Evolutionary conservation across 78 protist species (phyloP).

Genomic region (Tieghemostelium lacteum): DNA sequence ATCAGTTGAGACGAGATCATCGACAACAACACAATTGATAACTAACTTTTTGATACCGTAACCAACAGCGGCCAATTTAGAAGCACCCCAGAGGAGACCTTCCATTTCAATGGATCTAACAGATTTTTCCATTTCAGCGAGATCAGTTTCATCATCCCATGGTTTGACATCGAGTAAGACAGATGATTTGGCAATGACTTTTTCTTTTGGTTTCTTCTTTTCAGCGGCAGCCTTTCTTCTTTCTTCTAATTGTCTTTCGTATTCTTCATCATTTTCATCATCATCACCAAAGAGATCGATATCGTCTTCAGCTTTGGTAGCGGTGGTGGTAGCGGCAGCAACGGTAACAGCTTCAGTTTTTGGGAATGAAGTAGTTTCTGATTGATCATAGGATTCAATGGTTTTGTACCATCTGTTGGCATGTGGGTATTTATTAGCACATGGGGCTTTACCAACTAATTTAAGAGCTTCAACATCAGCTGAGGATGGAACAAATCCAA

Average conservation of each 20-base stretch:
- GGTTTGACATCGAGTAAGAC: conserved; percentile 93
- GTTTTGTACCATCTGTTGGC: conserved; percentile 88
- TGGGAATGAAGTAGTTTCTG: conserved; percentile 42
- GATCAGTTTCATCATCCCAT: conserved; percentile 91
- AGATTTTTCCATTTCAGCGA: conserved; percentile 82
- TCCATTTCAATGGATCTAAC: conserved; percentile 86
- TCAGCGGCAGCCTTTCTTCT: conserved; percentile 57
- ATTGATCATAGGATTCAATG: conserved; percentile 74
- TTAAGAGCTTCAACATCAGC: conserved; percentile 82
- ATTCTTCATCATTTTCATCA: conserved; percentile 86
- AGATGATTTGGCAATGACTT: conserved; percentile 84
- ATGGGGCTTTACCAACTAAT: conserved; percentile 65
- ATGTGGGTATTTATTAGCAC: conserved; percentile 78
- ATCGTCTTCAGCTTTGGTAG: conserved; percentile 82
- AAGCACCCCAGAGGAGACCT: conserved; percentile 93
- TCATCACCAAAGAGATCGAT: conserved; percentile 86
- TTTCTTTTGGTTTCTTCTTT: conserved; percentile 69
- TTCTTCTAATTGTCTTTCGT: conserved; percentile 73
- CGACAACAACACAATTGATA: conserved; percentile 87
- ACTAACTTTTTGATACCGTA: conserved; percentile 94
- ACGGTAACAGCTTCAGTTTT: conserved; percentile 27
- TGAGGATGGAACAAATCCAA: conserved; percentile 82
- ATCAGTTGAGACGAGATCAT: conserved; percentile 86
- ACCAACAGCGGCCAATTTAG: conserved; percentile 88
- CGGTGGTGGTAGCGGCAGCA: conserved; percentile 57